Evolutionary conservation across 495 filamentous ascomycete genomes (phyloP), one percentile per base, ranked within the genome.

Genomic region (Copromyces sp.): DNA sequence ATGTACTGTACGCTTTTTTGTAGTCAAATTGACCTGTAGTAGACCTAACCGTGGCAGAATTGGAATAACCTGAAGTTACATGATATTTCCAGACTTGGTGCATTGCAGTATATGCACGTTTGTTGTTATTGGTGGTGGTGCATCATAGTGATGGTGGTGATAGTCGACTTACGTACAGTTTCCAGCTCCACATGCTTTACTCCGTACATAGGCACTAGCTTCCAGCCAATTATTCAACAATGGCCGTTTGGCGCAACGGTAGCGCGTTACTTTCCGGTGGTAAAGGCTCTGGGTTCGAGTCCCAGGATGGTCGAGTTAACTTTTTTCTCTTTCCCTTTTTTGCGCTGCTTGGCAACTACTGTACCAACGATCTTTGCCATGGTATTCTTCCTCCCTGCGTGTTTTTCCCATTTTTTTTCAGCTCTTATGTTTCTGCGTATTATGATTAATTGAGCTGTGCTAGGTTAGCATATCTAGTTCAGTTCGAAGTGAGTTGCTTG

Each of bases 281-380:
- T 44, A 70, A 47, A 40, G 42, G 39, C 42, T 44, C 69, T 59
- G 69, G 69, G 72, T 73, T 59, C 69, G 72, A 73, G 53, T 71
- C 72, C 72, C 42, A 73, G 42, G 70, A 41, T 73, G 29, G 70
- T 70, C 70, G 32, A 71, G 6, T 65, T 65, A 0, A 35, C 1
- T 70, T 45, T 70, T 44, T 70, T 65, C 0, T 61, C 16, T 61
- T 35, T 29, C 45, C 16, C 45, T n/a, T 38, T 69, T 24, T 24
- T 24, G 0, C 24, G 0, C 24, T 24, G 24, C 24, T 24, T 24
- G 24, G 24, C 24, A 24, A 24, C 24, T 1, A 24, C 24, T 24
- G 24, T 24, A 24, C 24, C 24, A 24, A 24, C 24, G 24, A 24
- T 24, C 24, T 24, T 24, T 24, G 24, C 24, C 24, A 24, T 24